Conservation (phyloP, 1,284 basidiomycete species). For the Trametes versicolor region DNA sequence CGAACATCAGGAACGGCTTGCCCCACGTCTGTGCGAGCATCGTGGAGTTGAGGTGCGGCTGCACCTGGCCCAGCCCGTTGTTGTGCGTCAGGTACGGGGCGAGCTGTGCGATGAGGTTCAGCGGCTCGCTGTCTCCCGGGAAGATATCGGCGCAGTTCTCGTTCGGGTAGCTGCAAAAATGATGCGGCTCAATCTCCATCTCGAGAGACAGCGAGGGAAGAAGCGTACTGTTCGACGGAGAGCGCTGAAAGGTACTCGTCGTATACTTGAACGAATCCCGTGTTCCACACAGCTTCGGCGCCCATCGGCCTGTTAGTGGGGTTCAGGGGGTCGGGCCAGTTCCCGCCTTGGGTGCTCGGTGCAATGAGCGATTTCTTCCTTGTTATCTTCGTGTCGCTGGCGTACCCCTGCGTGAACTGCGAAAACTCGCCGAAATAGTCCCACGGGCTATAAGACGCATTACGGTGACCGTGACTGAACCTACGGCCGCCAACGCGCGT, state of each 20-base stretch:
- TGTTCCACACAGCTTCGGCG: conserved; percentile 53
- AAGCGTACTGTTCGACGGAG: conserved; percentile 58
- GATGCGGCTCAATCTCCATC: not conserved
- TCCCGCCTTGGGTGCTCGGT: conserved; percentile 49
- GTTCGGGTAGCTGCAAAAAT: conserved; percentile 56
- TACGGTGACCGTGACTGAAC: conserved; percentile 45
- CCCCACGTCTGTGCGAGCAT: conserved; percentile 50
- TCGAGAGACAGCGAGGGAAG: not conserved
- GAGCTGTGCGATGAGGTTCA: conserved; percentile 60
- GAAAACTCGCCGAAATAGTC: conserved; percentile 63
- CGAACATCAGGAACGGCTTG: conserved; percentile 48
- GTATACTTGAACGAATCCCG: conserved; percentile 55
- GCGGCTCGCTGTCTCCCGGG: conserved; percentile 36
- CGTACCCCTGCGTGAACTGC: conserved; percentile 51
- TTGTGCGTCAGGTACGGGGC: conserved; percentile 64
- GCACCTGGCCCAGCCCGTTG: conserved; percentile 53
- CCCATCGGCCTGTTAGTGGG: conserved; percentile 4
- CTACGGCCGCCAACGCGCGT: conserved; percentile 25
- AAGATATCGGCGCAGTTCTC: conserved; percentile 48
- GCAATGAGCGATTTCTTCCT: conserved; percentile 63
- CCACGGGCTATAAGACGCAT: conserved; percentile 50
- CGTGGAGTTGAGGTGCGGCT: conserved; percentile 58
- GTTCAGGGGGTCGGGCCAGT: conserved; percentile 33
- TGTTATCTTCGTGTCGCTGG: conserved; percentile 51
- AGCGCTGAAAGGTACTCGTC: conserved; percentile 51